phyloP scores from a whole-genome alignment of 2,329 filamentous ascomycete species.

The Botrytis tulipae region DNA sequence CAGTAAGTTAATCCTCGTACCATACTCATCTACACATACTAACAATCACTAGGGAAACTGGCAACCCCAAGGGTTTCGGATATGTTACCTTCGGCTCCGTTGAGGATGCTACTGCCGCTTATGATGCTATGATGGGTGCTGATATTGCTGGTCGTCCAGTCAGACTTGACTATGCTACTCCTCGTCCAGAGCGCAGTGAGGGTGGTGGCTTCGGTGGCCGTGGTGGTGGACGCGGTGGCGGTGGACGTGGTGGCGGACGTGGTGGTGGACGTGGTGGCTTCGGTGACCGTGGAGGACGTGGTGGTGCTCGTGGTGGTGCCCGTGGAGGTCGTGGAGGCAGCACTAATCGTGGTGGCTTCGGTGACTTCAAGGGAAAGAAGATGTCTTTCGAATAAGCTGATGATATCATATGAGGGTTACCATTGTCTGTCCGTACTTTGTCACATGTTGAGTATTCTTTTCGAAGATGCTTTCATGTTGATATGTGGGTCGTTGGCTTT shows the following conservation, averaged over 20 bases:
- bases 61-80: slow-evolving; percentile 69
- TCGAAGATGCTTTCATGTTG: slow-evolving; percentile 26
- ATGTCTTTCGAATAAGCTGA: slow-evolving; percentile 41
- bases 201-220: slow-evolving; percentile 46
- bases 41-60: slow-evolving; percentile 50
- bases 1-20: slow-evolving; percentile 39
- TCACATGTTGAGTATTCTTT: slow-evolving; percentile 32
- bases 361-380: slow-evolving; percentile 58
- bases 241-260: slow-evolving; percentile 38
- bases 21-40: slow-evolving; percentile 31
- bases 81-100: slow-evolving; percentile 68
- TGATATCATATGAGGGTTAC: slow-evolving; percentile 25
- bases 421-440: slow-evolving; percentile 31
- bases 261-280: slow-evolving; percentile 39
- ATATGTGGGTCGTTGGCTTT: slow-evolving; percentile 39
- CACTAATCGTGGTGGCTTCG: slow-evolving; percentile 55
- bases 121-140: slow-evolving; percentile 60
- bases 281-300: slow-evolving; percentile 40
- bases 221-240: slow-evolving; percentile 45
- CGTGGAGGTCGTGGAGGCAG: slow-evolving; percentile 44
- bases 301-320: slow-evolving; percentile 44
- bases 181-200: slow-evolving; percentile 52
- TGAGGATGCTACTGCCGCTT: slow-evolving; percentile 64
- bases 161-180: slow-evolving; percentile 66
- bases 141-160: slow-evolving; percentile 64